Conservation (phyloP, 495 filamentous ascomycete genomes). For the Trichocladium antarcticum region DNA sequence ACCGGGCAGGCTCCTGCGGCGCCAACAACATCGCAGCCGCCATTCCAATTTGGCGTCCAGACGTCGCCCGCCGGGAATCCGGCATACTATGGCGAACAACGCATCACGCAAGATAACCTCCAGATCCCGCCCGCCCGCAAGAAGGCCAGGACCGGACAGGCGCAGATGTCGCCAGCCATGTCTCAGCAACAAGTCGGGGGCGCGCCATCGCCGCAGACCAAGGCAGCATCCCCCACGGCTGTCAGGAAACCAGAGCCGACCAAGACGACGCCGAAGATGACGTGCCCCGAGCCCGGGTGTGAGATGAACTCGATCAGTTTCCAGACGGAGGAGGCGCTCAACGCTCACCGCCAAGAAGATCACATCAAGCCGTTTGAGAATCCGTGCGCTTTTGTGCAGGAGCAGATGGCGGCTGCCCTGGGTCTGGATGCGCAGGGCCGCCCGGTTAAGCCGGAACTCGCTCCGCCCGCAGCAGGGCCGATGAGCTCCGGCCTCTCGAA, state of each 20-base stretch:
- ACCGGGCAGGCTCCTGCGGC: conserved; percentile 45
- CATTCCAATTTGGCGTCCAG: conserved; percentile 56
- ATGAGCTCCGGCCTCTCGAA: conserved; percentile 31
- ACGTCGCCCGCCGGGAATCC: conserved; percentile 65
- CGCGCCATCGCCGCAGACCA: conserved; percentile 41
- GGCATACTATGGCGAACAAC: conserved; percentile 36
- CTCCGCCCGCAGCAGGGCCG: conserved; percentile 14
- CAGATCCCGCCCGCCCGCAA: conserved; percentile 44
- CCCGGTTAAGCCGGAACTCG: conserved; percentile 16
- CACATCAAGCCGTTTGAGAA: conserved; percentile 44
- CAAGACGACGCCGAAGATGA: conserved; percentile 14
- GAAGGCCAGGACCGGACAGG: conserved; percentile 37
- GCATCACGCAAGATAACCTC: conserved; percentile 40
- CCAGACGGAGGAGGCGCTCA: conserved; percentile 41
- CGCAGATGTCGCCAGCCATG: conserved; percentile 18
- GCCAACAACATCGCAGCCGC: conserved; percentile 52
- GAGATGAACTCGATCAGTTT: conserved; percentile 41
- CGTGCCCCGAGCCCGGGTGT: conserved; percentile 38
- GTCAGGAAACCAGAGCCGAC: conserved; percentile 29
- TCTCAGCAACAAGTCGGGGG: conserved; percentile 20
- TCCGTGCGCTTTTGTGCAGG: conserved; percentile 39
- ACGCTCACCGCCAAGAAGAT: conserved; percentile 42
- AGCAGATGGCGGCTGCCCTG: conserved; percentile 34
- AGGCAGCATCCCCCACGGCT: conserved; percentile 37
- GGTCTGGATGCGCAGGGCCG: conserved; percentile 41